Conservation (phyloP, 1,139 yeast species). For the Sugiyamaella novakii region DNA sequence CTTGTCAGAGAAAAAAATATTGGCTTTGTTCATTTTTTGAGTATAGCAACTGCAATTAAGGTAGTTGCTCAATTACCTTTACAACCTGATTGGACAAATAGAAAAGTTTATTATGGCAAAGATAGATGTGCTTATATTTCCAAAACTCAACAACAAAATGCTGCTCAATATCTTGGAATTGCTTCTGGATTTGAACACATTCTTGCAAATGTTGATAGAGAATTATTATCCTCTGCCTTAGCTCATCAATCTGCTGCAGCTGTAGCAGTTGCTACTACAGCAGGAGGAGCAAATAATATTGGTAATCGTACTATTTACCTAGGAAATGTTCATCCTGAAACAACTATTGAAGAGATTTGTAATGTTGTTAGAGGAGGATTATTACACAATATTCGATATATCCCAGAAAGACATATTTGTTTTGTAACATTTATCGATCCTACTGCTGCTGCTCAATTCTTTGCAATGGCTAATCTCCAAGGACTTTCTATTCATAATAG, state of each 20-base stretch:
- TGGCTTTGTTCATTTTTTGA: slow-evolving; percentile 78
- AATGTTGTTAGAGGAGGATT: slow-evolving; percentile 93
- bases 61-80: slow-evolving; percentile 68
- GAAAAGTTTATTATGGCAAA: slow-evolving; percentile 81
- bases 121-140: slow-evolving; percentile 85
- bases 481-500: slow-evolving; percentile 80
- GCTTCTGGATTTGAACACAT: slow-evolving; percentile 89
- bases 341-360: slow-evolving; percentile 89
- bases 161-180: slow-evolving; percentile 90
- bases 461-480: slow-evolving; percentile 81
- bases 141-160: slow-evolving; percentile 94
- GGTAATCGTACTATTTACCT: slow-evolving; percentile 92
- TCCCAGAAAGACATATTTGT: slow-evolving; percentile 83
- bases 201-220: slow-evolving; percentile 78
- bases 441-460: slow-evolving; percentile 90
- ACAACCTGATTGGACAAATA: slow-evolving; percentile 57
- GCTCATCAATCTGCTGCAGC: slow-evolving; percentile 78
- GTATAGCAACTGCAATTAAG: slow-evolving; percentile 79
- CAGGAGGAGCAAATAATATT: slow-evolving; percentile 75
- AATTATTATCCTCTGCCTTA: slow-evolving; percentile 50
- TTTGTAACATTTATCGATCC: slow-evolving; percentile 91
- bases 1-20: slow-evolving; percentile 71
- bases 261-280: slow-evolving; percentile 69
- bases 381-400: slow-evolving; percentile 60
- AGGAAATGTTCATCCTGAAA: slow-evolving; percentile 83